Conservation (phyloP, 2,329 filamentous ascomycete species). For the Neonectria coccinea region DNA sequence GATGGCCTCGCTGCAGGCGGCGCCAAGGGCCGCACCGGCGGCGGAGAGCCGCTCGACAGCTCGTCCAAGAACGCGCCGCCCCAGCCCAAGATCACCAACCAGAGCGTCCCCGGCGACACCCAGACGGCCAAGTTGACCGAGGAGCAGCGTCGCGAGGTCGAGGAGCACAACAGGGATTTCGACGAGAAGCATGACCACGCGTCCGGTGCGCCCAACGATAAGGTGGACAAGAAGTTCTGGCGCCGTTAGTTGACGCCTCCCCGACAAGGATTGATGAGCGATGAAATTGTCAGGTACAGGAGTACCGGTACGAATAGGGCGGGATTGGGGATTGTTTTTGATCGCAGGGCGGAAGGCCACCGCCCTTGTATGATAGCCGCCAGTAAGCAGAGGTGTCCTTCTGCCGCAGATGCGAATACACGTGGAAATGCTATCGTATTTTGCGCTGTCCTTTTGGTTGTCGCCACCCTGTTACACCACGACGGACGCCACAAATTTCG, state of each 20-base stretch:
- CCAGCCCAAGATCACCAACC: constrained; percentile 65
- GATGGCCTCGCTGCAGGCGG: constrained; percentile 48
- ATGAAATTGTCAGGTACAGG: background rate
- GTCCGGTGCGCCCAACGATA: constrained; percentile 56
- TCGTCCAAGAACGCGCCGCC: constrained; percentile 51
- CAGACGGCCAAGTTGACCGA: constrained; percentile 53
- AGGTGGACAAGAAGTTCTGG: constrained; percentile 69
- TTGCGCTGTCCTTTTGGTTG: background rate
- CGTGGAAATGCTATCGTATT: background rate
- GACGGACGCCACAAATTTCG: background rate
- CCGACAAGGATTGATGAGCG: background rate
- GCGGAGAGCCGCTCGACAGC: constrained; percentile 52
- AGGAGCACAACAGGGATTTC: constrained; percentile 70
- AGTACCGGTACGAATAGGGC: background rate
- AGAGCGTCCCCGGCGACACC: constrained; percentile 54
- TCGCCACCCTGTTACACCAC: background rate
- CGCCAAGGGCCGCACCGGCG: constrained; percentile 54
- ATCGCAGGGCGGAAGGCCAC: background rate
- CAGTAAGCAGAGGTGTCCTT: background rate
- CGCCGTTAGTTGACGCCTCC: constrained; percentile 25
- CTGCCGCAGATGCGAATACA: background rate
- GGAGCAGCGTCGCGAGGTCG: constrained; percentile 68
- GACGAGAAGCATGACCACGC: constrained; percentile 64
- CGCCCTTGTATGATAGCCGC: background rate
- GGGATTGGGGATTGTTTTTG: background rate